Conservation (phyloP, 1,139 yeast genomes). For the Geotrichum cucujoidarum region DNA sequence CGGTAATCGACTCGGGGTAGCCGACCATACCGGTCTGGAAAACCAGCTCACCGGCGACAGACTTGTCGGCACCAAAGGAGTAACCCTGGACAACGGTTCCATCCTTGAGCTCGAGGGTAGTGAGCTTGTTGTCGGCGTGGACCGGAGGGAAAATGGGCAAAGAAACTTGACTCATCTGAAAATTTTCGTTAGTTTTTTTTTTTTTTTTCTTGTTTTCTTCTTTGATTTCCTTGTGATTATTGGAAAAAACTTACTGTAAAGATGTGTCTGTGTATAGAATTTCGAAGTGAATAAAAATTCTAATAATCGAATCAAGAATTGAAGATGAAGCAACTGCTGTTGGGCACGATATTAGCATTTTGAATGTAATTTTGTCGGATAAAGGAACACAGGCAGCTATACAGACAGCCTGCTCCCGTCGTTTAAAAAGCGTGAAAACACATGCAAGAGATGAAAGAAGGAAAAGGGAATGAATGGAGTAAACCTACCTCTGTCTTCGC, state of each 20-base stretch:
- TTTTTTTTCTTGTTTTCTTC: too few relatives aligned
- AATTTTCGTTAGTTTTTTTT: background rate
- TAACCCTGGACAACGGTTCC: conserved; percentile 91
- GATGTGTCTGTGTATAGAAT: too few relatives aligned
- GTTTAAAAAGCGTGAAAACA: background rate
- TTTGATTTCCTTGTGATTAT: too few relatives aligned
- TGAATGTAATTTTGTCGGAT: too few relatives aligned
- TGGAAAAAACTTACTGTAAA: background rate
- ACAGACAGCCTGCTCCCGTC: too few relatives aligned
- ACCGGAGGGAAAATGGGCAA: conserved; percentile 83
- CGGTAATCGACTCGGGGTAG: conserved; percentile 96
- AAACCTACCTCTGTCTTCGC: conserved; percentile 12
- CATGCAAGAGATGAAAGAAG: background rate
- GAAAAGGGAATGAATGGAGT: background rate
- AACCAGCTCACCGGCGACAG: conserved; percentile 95
- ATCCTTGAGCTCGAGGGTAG: conserved; percentile 88
- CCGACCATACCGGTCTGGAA: conserved; percentile 99
- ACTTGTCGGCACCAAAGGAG: conserved; percentile 89
- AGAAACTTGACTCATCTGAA: conserved; percentile 24
- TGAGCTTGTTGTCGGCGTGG: conserved; percentile 72
- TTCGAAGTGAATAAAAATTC: too few relatives aligned
- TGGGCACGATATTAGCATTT: too few relatives aligned
- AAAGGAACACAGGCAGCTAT: too few relatives aligned
- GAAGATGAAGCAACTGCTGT: too few relatives aligned
- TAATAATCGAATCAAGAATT: too few relatives aligned